phyloP scores from a whole-genome alignment of 169 alveolate species.

The Eimeria sp. region DNA sequence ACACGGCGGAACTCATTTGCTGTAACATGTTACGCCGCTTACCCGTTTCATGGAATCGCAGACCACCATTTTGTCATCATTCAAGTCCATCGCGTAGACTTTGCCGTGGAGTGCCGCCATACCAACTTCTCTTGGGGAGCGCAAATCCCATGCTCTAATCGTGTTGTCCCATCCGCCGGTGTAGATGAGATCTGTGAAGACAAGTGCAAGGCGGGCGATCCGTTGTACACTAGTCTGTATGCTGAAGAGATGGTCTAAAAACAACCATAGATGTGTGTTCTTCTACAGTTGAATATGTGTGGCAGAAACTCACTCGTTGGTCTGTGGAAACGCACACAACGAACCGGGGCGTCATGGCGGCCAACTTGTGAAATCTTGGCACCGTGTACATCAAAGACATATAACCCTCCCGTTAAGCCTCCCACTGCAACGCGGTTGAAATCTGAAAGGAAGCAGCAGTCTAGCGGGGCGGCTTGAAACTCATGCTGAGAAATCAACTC shows the following conservation, averaged over 20 bases:
- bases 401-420: slow-evolving; percentile 54
- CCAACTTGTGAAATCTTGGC: slow-evolving; percentile 59
- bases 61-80: slow-evolving; percentile 66
- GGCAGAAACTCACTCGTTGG: slow-evolving; percentile 63
- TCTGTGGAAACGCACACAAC: slow-evolving; percentile 63
- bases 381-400: slow-evolving; percentile 60
- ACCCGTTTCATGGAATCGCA: slow-evolving; percentile 83
- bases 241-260: background rate
- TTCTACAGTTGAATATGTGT: too few relatives aligned
- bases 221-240: background rate
- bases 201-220: background rate
- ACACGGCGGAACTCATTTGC: background rate
- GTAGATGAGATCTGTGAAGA: slow-evolving; percentile 72
- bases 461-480: slow-evolving; percentile 68
- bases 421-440: slow-evolving; percentile 70
- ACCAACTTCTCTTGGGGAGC: slow-evolving; percentile 68
- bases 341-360: slow-evolving; percentile 73
- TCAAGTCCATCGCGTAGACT: slow-evolving; percentile 80
- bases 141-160: slow-evolving; percentile 81
- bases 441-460: slow-evolving; percentile 75
- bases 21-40: background rate
- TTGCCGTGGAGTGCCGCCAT: slow-evolving; percentile 75
- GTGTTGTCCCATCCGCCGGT: slow-evolving; percentile 83
- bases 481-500: slow-evolving; percentile 75
- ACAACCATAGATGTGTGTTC: background rate